A percentile compares a stretch with the other conserved stretches of the same genome.
phyloP scores from a whole-genome alignment of 2,329 filamentous ascomycete genomes.

The Talaromyces atroroseus region DNA sequence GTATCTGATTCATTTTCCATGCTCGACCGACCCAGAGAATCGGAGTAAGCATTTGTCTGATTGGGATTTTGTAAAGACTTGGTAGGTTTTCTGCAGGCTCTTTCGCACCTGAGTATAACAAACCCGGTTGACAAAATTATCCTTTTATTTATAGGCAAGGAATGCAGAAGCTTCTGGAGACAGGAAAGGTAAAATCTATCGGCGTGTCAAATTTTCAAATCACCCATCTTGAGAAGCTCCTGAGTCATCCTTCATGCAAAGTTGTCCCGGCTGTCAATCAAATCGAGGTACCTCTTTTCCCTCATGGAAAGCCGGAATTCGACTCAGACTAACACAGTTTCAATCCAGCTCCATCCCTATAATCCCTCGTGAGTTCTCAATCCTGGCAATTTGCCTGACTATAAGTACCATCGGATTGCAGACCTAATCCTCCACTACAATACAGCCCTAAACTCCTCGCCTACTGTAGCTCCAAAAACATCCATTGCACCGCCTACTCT shows the following conservation, averaged over 20 bases:
- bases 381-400: not conserved
- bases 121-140: not conserved
- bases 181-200: conserved; percentile 60
- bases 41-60: conserved; percentile 60
- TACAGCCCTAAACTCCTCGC: not conserved
- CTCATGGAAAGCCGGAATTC: not conserved
- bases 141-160: not conserved
- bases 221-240: conserved; percentile 65
- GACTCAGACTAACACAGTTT: not conserved
- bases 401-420: not conserved
- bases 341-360: not conserved
- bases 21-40: conserved; percentile 47
- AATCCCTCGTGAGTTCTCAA: not conserved
- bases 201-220: conserved; percentile 71
- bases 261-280: conserved; percentile 69
- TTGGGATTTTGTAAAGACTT: conserved; percentile 80
- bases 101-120: not conserved
- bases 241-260: conserved; percentile 55
- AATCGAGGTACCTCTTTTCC: conserved; percentile 17
- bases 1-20: conserved; percentile 62
- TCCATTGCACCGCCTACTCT: not conserved
- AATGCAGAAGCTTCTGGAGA: conserved; percentile 54
- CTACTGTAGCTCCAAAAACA: not conserved
- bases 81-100: conserved; percentile 27
- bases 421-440: not conserved